Base-by-base conservation (phyloP, 2,329 filamentous ascomycete genomes). In the Polytolypa hystricis region DNA sequence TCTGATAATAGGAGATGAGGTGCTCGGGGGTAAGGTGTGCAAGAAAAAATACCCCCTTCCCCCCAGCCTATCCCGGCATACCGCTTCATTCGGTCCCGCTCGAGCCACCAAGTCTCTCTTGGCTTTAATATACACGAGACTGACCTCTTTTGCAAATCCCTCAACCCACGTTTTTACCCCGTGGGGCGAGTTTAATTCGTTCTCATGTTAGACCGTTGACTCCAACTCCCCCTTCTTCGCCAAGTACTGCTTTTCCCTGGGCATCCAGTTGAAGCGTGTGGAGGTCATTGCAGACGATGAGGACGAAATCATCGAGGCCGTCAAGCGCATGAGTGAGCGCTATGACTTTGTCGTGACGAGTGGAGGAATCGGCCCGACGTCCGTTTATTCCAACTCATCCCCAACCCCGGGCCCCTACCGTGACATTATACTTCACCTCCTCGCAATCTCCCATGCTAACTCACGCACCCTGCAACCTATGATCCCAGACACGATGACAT, bases 311-410 rank as follows among this genome's bases (percentile, higher is more conserved):
- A 68, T 89, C 35, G 87, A 96, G 58, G 85, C 86, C 1, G 80
- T 85, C 4, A 71, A 71, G 35, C 77, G 87, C 44, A 93, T 98
- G 86, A 93, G 84, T 54, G 70, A 73, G 35, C 79, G 74, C 45
- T 96, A 95, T 56, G 91, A 96, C 61, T 84, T 96, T 56, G 84
- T 98, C 30, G 84, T 96, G 4, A 96, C 91, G 5, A 91, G 83
- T 50, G 89, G 91, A 47, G 89, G 91, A 19, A 96, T 98, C 53
- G 89, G 89, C 8, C 91, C 91, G 46, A 96, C 89, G 82, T 89
- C 64, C 66, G 79, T 60, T 16, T 23, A 11, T 20, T 4, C 12
- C 15, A 29, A 20, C 5, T 25, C 21, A 7, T 25, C 21, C 21
- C 21, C 17, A 15, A 37, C 21, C 33, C 40, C 23, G 42, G 23